phyloP scores from a whole-genome alignment of 257 asterid species.

The Ajuga chamaepitys region DNA sequence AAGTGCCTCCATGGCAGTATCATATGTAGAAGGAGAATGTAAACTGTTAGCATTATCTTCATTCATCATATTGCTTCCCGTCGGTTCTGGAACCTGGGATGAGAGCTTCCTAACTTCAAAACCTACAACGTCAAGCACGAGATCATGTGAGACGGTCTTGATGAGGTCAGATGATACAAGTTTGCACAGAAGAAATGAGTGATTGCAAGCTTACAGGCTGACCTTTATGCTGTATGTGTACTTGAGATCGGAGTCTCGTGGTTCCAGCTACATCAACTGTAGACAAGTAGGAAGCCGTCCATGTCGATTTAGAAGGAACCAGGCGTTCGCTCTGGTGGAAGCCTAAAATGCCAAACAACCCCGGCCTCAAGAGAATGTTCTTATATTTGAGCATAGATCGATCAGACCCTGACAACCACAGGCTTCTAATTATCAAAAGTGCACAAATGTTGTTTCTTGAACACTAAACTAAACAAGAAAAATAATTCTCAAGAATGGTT shows the following conservation, averaged over 20 bases:
- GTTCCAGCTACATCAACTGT: conserved; percentile 21
- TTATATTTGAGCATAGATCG: conserved; percentile 44
- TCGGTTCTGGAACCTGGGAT: conserved; percentile 27
- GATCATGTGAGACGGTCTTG: background rate
- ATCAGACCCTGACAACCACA: conserved; percentile 19
- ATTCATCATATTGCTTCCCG: conserved; percentile 23
- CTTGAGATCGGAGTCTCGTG: conserved; percentile 24
- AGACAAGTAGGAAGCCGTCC: conserved; percentile 22
- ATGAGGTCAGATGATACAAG: background rate
- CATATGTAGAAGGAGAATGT: conserved; percentile 44
- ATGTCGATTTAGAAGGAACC: conserved; percentile 21
- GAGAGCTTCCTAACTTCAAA: conserved; percentile 23
- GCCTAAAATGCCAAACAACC: conserved; percentile 20
- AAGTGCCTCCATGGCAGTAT: conserved; percentile 82
- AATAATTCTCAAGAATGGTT: background rate
- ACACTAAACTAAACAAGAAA: background rate
- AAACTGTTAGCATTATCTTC: conserved; percentile 32
- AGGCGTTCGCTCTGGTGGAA: conserved; percentile 19
- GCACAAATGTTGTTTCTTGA: background rate
- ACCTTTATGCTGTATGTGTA: conserved; percentile 28
- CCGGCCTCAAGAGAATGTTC: conserved; percentile 25
- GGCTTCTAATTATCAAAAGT: conserved; percentile 11
- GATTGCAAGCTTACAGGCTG: background rate
- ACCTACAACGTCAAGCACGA: conserved; percentile 25
- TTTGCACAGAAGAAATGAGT: background rate